Conservation (phyloP, 2,329 filamentous ascomycete species). For the Alternaria gaisen region DNA sequence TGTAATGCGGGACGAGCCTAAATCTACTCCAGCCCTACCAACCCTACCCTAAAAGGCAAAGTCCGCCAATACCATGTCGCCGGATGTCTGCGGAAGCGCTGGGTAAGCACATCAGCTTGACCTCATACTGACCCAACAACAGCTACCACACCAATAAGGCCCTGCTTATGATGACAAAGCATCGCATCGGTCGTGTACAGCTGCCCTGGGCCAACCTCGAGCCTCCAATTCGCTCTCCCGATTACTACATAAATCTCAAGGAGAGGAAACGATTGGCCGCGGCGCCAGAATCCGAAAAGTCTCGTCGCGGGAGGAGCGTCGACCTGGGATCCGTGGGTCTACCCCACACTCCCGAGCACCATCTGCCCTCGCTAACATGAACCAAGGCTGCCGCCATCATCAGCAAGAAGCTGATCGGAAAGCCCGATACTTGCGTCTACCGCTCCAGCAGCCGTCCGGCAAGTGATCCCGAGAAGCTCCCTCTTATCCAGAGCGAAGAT, state of each 20-base stretch:
- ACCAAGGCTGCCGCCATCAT: slow-evolving; percentile 37
- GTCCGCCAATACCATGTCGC: slow-evolving; percentile 7
- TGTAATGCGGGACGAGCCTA: slow-evolving; percentile 26
- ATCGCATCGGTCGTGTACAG: slow-evolving; percentile 66
- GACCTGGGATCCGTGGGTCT: slow-evolving; percentile 42
- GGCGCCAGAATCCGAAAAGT: slow-evolving; percentile 15
- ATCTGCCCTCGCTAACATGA: slow-evolving; percentile 26
- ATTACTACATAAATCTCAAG: slow-evolving; percentile 48
- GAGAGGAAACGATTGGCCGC: slow-evolving; percentile 20
- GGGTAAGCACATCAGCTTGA: slow-evolving; percentile 27
- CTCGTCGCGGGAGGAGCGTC: slow-evolving; percentile 31
- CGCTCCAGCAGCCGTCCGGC: slow-evolving; percentile 22
- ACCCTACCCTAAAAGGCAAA: slow-evolving; percentile 18
- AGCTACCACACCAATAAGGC: slow-evolving; percentile 67
- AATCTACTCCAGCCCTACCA: slow-evolving; percentile 2
- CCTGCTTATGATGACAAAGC: slow-evolving; percentile 66
- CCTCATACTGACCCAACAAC: slow-evolving; percentile 35
- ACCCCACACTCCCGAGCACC: slow-evolving; percentile 10
- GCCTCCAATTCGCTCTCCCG: slow-evolving; percentile 65
- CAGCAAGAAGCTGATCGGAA: slow-evolving; percentile 36
- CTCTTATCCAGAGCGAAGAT: slow-evolving; percentile 18
- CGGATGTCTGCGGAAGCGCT: slow-evolving; percentile 18
- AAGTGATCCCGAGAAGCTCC: slow-evolving; percentile 36
- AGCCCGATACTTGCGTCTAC: slow-evolving; percentile 32
- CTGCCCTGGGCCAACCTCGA: slow-evolving; percentile 66